phyloP scores from a whole-genome alignment of 306 rosid genomes.

The Rosa persica region DNA sequence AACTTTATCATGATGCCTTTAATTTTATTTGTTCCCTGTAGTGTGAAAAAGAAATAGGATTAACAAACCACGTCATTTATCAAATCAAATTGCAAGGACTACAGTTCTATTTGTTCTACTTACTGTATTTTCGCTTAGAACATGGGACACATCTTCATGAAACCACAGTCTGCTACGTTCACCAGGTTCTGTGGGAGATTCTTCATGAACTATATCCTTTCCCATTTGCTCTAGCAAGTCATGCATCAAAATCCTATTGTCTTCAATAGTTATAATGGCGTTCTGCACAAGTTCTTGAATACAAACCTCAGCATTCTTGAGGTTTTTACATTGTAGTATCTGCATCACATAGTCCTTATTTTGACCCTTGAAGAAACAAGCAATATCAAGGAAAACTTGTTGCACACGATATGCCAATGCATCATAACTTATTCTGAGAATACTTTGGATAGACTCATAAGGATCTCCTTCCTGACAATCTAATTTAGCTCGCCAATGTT shows the following conservation, averaged over 20 bases:
- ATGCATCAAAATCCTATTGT: constrained; percentile 29
- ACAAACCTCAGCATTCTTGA: neutral
- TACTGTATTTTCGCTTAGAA: neutral
- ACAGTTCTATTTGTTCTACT: neutral
- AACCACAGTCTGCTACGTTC: constrained; percentile 5
- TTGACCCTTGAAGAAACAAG: constrained; percentile 39
- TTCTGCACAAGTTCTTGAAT: neutral
- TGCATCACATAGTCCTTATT: constrained; percentile 27
- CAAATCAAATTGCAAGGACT: neutral
- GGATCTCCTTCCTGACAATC: constrained; percentile 32
- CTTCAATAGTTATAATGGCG: constrained; percentile 14
- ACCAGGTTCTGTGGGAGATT: constrained; percentile 20
- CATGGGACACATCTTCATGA: constrained; percentile 25
- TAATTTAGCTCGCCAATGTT: constrained; percentile 36
- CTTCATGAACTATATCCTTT: constrained; percentile 28
- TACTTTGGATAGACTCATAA: constrained; percentile 28
- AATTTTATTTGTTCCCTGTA: neutral
- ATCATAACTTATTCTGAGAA: constrained; percentile 38
- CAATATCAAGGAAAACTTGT: constrained; percentile 37
- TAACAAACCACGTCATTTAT: neutral
- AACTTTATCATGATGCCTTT: neutral
- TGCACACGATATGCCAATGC: constrained; percentile 16
- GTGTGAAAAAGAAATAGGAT: constrained; percentile 23
- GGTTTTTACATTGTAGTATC: constrained; percentile 32
- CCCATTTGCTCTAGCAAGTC: constrained; percentile 46